These are phyloP conservation scores for Dothistroma septosporum DNA, from an alignment of 2,329 filamentous ascomycete genomes.

Conservation along the genomic window DNA sequence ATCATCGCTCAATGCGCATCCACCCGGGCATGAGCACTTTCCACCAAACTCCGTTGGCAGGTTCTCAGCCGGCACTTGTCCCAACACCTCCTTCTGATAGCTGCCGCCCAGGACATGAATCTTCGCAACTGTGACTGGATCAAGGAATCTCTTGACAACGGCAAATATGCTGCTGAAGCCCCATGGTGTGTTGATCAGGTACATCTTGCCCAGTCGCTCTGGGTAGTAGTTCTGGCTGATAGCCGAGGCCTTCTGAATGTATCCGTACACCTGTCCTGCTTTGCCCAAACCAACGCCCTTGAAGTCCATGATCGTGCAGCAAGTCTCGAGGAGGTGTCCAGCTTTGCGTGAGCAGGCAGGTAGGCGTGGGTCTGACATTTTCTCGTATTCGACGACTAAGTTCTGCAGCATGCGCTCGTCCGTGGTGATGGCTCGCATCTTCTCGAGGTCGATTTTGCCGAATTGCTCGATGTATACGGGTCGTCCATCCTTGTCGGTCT, in stretches of 20 bases:
- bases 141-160: slow-evolving; percentile 88
- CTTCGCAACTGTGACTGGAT: slow-evolving; percentile 94
- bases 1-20: slow-evolving; percentile 80
- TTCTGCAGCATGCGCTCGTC: slow-evolving; percentile 93
- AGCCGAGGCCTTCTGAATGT: slow-evolving; percentile 76
- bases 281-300: slow-evolving; percentile 86
- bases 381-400: slow-evolving; percentile 96
- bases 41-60: slow-evolving; percentile 84
- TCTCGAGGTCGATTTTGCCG: slow-evolving; percentile 83
- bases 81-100: slow-evolving; percentile 80
- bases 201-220: slow-evolving; percentile 90
- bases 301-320: slow-evolving; percentile 97
- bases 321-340: slow-evolving; percentile 88
- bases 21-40: slow-evolving; percentile 72
- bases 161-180: slow-evolving; percentile 83
- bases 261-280: slow-evolving; percentile 78
- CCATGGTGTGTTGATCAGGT: slow-evolving; percentile 97
- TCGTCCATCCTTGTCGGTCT: slow-evolving; percentile 90
- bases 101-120: slow-evolving; percentile 80
- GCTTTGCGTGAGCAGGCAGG: slow-evolving; percentile 93
- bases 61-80: slow-evolving; percentile 84
- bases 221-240: slow-evolving; percentile 99
- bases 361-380: slow-evolving; percentile 84
- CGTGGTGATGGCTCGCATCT: slow-evolving; percentile 90
- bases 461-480: slow-evolving; percentile 96